phyloP scores from a whole-genome alignment of 495 filamentous ascomycete genomes.

The Podospora sp. region DNA sequence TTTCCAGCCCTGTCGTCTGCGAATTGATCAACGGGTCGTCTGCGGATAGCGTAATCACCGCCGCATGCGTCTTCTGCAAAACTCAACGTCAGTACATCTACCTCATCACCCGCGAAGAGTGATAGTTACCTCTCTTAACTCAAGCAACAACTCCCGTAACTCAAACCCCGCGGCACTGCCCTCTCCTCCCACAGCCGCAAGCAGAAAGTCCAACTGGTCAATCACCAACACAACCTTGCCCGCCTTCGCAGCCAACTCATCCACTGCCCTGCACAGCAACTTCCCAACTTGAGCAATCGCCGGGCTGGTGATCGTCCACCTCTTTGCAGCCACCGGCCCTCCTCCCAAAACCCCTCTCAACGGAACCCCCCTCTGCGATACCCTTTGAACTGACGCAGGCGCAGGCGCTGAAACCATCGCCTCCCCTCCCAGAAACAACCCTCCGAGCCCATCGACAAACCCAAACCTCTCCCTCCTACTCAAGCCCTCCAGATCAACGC shows the following conservation, averaged over 20 bases:
- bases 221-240: conserved; percentile 51
- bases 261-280: conserved; percentile 38
- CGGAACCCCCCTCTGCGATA: background rate
- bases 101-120: background rate
- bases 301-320: conserved; percentile 12
- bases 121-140: conserved; percentile 54
- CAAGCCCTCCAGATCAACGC: conserved; percentile 68
- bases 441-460: conserved; percentile 32
- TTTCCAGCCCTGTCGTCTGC: conserved; percentile 65
- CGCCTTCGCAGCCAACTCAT: conserved; percentile 26
- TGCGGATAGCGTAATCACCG: conserved; percentile 66
- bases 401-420: background rate
- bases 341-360: background rate
- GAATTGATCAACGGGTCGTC: conserved; percentile 67
- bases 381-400: background rate
- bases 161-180: conserved; percentile 23
- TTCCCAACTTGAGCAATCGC: conserved; percentile 26
- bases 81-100: conserved; percentile 25
- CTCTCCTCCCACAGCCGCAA: conserved; percentile 49
- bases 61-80: conserved; percentile 55
- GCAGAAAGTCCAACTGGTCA: conserved; percentile 59
- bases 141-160: conserved; percentile 45
- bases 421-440: background rate
- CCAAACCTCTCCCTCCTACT: conserved; percentile 45
- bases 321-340: conserved; percentile 1